phyloP scores from a whole-genome alignment of 2,329 filamentous ascomycete species.

The Claviceps paspali region DNA sequence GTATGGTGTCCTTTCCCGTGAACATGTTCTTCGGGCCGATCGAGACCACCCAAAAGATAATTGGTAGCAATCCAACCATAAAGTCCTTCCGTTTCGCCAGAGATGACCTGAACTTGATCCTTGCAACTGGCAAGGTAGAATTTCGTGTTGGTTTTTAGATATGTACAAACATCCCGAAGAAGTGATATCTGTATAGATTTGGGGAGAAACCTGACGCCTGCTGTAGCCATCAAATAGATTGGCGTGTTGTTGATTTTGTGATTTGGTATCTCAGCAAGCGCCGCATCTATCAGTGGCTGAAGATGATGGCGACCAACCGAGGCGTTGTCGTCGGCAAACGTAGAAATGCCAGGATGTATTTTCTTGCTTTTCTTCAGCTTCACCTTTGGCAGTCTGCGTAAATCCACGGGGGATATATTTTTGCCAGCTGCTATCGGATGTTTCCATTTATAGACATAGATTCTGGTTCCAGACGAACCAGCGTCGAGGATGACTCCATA shows the following conservation, averaged over 20 bases:
- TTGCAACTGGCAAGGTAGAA: constrained; percentile 86
- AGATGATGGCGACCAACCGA: constrained; percentile 72
- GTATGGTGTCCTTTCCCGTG: constrained; percentile 86
- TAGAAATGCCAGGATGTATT: constrained; percentile 83
- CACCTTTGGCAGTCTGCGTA: constrained; percentile 61
- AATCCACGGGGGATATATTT: constrained; percentile 25
- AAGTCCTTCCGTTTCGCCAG: constrained; percentile 85
- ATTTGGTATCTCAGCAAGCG: constrained; percentile 59
- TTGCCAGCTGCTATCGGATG: constrained; percentile 50
- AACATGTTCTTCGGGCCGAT: constrained; percentile 55
- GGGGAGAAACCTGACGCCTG: constrained; percentile 79
- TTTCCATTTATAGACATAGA: constrained; percentile 91
- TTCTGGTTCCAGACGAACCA: constrained; percentile 88
- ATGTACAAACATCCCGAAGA: constrained; percentile 66
- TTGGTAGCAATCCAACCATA: constrained; percentile 98
- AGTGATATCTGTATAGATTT: constrained; percentile 56
- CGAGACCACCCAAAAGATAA: constrained; percentile 84
- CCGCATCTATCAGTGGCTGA: constrained; percentile 64
- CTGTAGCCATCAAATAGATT: constrained; percentile 88
- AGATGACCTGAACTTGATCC: constrained; percentile 82
- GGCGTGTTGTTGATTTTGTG: constrained; percentile 72
- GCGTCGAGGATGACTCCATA: constrained; percentile 96
- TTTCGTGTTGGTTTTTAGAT: constrained; percentile 57
- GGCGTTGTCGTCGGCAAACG: constrained; percentile 64
- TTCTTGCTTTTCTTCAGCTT: constrained; percentile 84